Evolutionary conservation across 257 asterid species (phyloP).

Genomic region (Solanum ahanhuiri): DNA sequence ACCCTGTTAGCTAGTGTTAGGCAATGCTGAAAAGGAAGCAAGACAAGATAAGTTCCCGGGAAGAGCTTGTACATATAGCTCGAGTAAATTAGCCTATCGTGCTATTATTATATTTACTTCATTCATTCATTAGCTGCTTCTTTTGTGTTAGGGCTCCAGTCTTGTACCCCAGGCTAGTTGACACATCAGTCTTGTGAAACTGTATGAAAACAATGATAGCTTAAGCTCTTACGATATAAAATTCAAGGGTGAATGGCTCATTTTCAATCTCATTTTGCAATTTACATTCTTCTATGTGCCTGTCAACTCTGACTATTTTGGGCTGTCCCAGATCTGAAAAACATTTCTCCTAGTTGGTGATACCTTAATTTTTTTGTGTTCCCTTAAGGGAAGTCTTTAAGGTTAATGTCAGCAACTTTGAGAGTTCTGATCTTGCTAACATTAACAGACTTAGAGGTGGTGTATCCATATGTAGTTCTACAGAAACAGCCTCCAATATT

Average conservation of each 20-base stretch:
- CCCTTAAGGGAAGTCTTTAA: background rate
- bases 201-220: background rate
- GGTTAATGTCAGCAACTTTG: background rate
- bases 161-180: background rate
- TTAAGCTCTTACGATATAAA: background rate
- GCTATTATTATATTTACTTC: background rate
- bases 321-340: background rate
- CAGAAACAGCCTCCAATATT: background rate
- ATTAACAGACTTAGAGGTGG: background rate
- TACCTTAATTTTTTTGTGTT: background rate
- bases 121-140: background rate
- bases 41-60: background rate
- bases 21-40: background rate
- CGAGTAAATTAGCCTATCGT: background rate
- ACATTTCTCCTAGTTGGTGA: background rate
- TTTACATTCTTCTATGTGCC: background rate
- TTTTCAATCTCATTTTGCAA: background rate
- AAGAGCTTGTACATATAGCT: constrained; percentile 4
- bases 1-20: background rate
- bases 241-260: background rate
- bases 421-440: background rate
- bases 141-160: background rate
- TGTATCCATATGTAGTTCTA: background rate
- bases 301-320: background rate
- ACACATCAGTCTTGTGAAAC: background rate